Conservation (phyloP, 208 protist species). For the Wallacemonas sp. region DNA sequence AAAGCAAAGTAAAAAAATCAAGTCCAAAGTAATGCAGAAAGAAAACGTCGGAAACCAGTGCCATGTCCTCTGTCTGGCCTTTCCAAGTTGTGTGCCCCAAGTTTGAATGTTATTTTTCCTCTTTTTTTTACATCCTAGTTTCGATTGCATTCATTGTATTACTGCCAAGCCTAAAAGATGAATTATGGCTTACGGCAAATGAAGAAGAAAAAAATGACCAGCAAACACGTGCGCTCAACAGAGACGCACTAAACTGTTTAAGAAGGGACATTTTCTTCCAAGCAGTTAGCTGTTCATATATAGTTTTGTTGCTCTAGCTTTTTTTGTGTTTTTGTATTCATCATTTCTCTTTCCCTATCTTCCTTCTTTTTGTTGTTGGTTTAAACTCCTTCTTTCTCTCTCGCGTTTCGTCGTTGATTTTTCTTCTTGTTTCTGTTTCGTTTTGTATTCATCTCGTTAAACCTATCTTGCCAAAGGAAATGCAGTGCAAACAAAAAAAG, state of each 20-base stretch:
- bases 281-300: too few relatives aligned
- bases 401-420: background rate
- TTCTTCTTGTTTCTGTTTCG: conserved; percentile 10
- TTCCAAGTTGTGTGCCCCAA: too few relatives aligned
- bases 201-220: background rate
- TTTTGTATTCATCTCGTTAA: conserved; percentile 1
- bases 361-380: conserved; percentile 18
- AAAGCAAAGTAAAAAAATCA: too few relatives aligned
- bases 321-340: conserved; percentile 3
- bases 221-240: too few relatives aligned
- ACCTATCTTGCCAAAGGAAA: background rate
- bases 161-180: too few relatives aligned
- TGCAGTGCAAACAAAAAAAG: background rate
- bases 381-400: conserved; percentile 1
- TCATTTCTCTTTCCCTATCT: conserved; percentile 11
- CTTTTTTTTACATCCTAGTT: conserved; percentile 15
- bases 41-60: too few relatives aligned
- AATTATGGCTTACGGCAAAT: background rate
- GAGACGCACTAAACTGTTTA: too few relatives aligned
- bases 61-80: background rate
- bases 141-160: conserved; percentile 9
- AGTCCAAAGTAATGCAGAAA: too few relatives aligned
- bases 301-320: conserved; percentile 10
- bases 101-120: background rate
- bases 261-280: too few relatives aligned